Base-by-base conservation (phyloP, 1,139 yeast genomes). In the Yamadazyma triangularis region DNA sequence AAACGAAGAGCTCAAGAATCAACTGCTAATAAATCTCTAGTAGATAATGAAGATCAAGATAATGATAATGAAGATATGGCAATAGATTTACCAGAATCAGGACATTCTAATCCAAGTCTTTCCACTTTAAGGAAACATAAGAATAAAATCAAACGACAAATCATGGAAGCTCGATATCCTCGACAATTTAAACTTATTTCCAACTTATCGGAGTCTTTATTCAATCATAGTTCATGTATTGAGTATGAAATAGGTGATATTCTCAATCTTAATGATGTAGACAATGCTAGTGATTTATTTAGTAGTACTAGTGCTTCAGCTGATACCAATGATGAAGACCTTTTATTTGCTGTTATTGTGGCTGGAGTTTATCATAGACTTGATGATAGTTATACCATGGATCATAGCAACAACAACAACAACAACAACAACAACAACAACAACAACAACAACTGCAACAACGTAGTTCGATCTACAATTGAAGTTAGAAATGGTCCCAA, bases 51-150 rank as follows among this genome's bases (percentile, higher is more conserved):
- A 23, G 64, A 56, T 19, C 57, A 54, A 23, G 67, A 62, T 32
- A 61, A 61, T 38, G 70, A 66, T 36, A 67, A 64, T 34, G 70
- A 64, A 29, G 75, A 70, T 42, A 67, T 59, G 59, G 68, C 60
- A 14, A 51, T 53, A 10, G 64, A 60, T 28, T 51, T 52, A 5
- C 37, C 44, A 12, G 34, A 40, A 24, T 42, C 32, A 13, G 30
- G 26, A 15, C 8, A 16, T 16, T 32, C 42, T 26, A 39, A 41
- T 13, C 35, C 36, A 5, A 44, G 41, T 15, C 30, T 64, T 3
- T 61, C 72, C 0, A 51, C 68, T 0, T 43, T 66, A 25, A 55
- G 50, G 29, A 50, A 65, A 29, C 70, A 63, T 30, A 50, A 58
- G 24, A 60, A 51, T 35, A 59, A 61, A 33, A 39, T 56, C 23